Conservation (phyloP, 2,329 filamentous ascomycete species). For the Magnaporthiopsis poae region DNA sequence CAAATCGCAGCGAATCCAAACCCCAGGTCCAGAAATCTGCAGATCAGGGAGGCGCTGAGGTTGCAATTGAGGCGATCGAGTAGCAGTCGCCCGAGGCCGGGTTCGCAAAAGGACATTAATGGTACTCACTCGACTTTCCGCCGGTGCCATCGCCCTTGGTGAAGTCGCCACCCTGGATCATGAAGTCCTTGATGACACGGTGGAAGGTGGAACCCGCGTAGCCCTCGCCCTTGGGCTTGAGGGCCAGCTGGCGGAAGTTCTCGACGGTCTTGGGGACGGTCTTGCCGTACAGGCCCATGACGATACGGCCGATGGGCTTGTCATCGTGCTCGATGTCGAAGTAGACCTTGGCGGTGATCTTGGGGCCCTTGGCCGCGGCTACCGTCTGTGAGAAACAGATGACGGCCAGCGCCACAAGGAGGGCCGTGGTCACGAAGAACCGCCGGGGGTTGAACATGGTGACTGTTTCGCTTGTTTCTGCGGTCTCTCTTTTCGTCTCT, state of each 20-base stretch:
- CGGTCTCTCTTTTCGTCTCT: not conserved
- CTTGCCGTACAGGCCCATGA: constrained; percentile 78
- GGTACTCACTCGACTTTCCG: constrained; percentile 66
- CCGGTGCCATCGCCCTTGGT: constrained; percentile 73
- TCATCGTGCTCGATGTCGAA: constrained; percentile 76
- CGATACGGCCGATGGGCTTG: constrained; percentile 61
- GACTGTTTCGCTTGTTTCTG: not conserved
- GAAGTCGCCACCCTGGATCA: constrained; percentile 88
- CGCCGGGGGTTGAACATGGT: constrained; percentile 66
- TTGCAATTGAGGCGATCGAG: no score
- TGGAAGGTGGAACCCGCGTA: constrained; percentile 78
- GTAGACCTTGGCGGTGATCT: constrained; percentile 92
- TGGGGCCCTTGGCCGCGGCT: constrained; percentile 73
- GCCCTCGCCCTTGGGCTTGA: constrained; percentile 76
- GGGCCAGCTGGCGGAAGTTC: constrained; percentile 72
- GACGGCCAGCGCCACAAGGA: constrained; percentile 66
- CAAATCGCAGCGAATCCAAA: no score
- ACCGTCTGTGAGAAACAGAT: constrained; percentile 66
- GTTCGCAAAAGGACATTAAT: not conserved
- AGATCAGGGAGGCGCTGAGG: not conserved
- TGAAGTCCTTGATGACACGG: constrained; percentile 82
- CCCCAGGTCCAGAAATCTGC: not conserved
- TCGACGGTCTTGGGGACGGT: constrained; percentile 67
- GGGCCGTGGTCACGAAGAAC: constrained; percentile 59
- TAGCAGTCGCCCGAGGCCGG: not conserved